Evolutionary conservation across 2,329 filamentous ascomycete species (phyloP).

Genomic region (Neonectria ditissima): DNA sequence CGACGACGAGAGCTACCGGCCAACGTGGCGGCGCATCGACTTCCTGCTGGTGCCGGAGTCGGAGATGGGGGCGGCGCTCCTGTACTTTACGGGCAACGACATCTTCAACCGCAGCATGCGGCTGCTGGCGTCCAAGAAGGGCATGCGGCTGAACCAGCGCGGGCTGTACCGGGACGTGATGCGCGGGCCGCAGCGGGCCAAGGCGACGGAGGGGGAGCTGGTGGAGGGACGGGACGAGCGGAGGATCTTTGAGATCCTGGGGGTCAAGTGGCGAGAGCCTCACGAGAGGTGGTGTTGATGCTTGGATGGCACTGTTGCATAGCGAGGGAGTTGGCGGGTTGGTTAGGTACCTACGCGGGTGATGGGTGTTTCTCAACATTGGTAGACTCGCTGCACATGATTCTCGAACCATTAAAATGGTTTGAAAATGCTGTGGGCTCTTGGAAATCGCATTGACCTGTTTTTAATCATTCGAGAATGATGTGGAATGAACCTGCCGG

Average conservation of each 20-base stretch:
- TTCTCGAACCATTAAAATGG: too few species aligned
- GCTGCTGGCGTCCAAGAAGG: slow-evolving; percentile 81
- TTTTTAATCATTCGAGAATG: too few species aligned
- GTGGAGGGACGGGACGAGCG: slow-evolving; percentile 81
- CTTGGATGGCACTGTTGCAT: not conserved
- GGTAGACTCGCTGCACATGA: too few species aligned
- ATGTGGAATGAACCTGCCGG: too few species aligned
- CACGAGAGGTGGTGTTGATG: slow-evolving; percentile 78
- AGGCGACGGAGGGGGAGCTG: slow-evolving; percentile 74
- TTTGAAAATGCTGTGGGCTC: too few species aligned
- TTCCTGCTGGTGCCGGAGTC: slow-evolving; percentile 83
- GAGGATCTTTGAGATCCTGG: slow-evolving; percentile 83
- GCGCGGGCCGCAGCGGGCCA: slow-evolving; percentile 67
- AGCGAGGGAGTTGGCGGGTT: not conserved
- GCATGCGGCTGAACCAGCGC: slow-evolving; percentile 86
- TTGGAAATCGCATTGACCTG: too few species aligned
- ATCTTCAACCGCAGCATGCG: slow-evolving; percentile 92
- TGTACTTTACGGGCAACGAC: slow-evolving; percentile 98
- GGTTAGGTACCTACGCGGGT: too few species aligned
- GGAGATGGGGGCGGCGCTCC: slow-evolving; percentile 84
- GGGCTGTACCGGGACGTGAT: slow-evolving; percentile 81
- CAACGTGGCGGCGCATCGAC: slow-evolving; percentile 84
- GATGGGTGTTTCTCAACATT: too few species aligned
- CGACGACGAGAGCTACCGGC: slow-evolving; percentile 49
- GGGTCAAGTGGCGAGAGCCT: slow-evolving; percentile 86